Conservation (phyloP, 2,329 filamentous ascomycete species). For the Aspergillus phoenicis region DNA sequence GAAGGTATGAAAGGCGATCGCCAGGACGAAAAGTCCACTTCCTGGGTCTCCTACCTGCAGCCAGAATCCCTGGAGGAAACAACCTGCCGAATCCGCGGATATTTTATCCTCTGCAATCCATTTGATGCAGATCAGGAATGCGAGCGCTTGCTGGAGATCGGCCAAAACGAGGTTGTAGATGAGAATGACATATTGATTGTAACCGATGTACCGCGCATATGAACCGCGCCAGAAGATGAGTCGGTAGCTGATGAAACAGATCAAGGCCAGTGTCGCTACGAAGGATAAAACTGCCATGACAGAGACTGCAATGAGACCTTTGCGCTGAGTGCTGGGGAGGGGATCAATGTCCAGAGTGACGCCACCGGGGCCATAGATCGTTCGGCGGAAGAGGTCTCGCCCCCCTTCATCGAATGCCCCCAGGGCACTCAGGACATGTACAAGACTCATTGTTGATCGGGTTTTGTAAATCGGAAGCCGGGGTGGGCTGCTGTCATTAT, state of each 20-base stretch:
- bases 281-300: conserved; percentile 53
- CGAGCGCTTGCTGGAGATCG: conserved; percentile 56
- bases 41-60: conserved; percentile 56
- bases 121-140: conserved; percentile 53
- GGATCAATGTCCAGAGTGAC: conserved; percentile 34
- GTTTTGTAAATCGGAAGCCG: neutral
- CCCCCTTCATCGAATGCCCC: conserved; percentile 19
- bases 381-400: conserved; percentile 25
- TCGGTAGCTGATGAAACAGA: conserved; percentile 54
- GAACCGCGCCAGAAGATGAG: conserved; percentile 54
- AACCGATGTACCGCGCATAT: conserved; percentile 53
- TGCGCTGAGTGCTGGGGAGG: conserved; percentile 36
- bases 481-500: conserved; percentile 19
- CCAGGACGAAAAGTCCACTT: conserved; percentile 56
- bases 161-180: conserved; percentile 58
- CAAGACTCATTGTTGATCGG: conserved; percentile 20
- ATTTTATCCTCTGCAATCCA: conserved; percentile 52
- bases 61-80: conserved; percentile 55
- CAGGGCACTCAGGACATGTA: conserved; percentile 18
- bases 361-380: conserved; percentile 20
- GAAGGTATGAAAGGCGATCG: conserved; percentile 59
- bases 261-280: conserved; percentile 46
- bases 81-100: conserved; percentile 46
- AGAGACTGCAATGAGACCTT: conserved; percentile 51
- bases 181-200: conserved; percentile 58